phyloP scores from a whole-genome alignment of 306 rosid genomes.

The Calophaca sinica region DNA sequence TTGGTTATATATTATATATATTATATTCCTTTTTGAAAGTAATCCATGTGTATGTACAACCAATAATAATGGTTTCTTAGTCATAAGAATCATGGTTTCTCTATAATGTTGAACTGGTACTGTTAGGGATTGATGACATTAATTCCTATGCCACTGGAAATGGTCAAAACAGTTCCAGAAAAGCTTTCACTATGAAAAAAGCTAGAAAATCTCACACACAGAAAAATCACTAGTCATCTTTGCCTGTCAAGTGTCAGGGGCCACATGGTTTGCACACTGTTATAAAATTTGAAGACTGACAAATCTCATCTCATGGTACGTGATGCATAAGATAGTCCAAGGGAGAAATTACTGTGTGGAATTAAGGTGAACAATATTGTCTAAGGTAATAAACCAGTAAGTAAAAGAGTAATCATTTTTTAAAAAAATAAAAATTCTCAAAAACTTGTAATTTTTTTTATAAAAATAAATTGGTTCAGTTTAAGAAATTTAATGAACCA shows the following conservation, averaged over 20 bases:
- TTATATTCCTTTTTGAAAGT: neutral
- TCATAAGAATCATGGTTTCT: constrained; percentile 42
- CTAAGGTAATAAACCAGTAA: no score
- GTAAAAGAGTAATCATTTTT: no score
- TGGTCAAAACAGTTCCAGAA: constrained; percentile 50
- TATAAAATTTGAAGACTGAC: constrained; percentile 18
- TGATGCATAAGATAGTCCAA: constrained; percentile 21
- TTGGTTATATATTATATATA: no score
- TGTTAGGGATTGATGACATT: constrained; percentile 50
- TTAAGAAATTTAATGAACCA: no score
- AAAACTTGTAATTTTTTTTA: no score
- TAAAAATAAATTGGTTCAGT: no score
- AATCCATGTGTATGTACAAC: constrained; percentile 60
- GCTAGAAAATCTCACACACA: constrained; percentile 33
- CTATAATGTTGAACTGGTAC: constrained; percentile 47
- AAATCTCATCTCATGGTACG: constrained; percentile 40
- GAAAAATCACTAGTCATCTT: constrained; percentile 49
- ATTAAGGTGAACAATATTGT: neutral
- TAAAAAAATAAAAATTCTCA: no score
- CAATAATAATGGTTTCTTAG: constrained; percentile 59
- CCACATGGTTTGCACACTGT: constrained; percentile 55
- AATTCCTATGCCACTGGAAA: constrained; percentile 51
- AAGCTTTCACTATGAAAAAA: constrained; percentile 30
- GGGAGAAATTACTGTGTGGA: constrained; percentile 7
- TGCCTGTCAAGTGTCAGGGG: constrained; percentile 54